These are phyloP conservation scores for Lyophyllum decastes DNA, from an alignment of 768 basidiomycete species.

Conservation along the genomic window DNA sequence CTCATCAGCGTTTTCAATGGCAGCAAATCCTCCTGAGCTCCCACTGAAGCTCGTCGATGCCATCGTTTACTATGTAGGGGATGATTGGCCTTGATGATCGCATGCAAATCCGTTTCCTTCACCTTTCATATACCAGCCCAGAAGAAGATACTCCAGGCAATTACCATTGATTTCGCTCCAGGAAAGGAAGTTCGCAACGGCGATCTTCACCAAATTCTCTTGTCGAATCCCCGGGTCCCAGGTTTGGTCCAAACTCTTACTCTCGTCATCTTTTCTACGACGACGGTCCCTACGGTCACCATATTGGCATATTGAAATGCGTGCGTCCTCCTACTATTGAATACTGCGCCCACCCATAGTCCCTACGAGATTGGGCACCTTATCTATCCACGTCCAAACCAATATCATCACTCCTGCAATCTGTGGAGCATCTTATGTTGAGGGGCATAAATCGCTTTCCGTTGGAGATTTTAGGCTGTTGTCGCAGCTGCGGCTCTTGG, in stretches of 20 bases:
- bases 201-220: background rate
- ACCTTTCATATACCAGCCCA: background rate
- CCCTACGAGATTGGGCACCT: background rate
- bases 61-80: background rate
- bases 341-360: background rate
- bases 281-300: background rate
- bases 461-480: background rate
- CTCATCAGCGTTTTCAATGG: too few species aligned
- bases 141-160: background rate
- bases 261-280: background rate
- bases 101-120: background rate
- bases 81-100: background rate
- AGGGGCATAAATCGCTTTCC: background rate
- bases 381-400: background rate
- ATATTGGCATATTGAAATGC: background rate
- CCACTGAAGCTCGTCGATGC: background rate
- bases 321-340: background rate
- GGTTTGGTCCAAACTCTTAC: background rate
- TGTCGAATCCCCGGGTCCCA: background rate
- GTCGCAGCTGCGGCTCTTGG: background rate
- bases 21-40: background rate
- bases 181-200: background rate
- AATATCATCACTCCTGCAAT: background rate
- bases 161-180: background rate
- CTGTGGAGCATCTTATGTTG: background rate